Percentiles rank a stretch among this genome's conserved stretches.
phyloP scores from a whole-genome alignment of 164 flowering plant species.

The Tetracentron sinense region DNA sequence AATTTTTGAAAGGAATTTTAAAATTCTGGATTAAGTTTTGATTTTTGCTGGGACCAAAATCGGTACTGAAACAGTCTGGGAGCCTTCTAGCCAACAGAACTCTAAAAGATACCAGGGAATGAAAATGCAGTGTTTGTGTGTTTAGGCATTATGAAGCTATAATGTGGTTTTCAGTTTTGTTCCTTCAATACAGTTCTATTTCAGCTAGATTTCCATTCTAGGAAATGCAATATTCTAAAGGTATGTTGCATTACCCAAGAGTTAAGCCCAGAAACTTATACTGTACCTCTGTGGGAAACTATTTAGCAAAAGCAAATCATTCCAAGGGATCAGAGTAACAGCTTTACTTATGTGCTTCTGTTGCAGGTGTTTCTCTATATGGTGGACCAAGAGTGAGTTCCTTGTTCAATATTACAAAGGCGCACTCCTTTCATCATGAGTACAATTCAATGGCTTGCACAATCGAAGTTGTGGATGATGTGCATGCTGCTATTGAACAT shows the following conservation, averaged over 20 bases:
- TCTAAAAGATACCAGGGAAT: background rate
- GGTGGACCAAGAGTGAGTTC: conserved; percentile 84
- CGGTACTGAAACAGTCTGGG: no score
- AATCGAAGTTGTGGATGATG: conserved; percentile 88
- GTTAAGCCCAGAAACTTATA: no score
- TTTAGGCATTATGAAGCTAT: background rate
- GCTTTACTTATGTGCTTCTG: background rate
- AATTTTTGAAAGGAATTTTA: no score
- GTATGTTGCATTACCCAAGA: no score
- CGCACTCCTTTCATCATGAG: conserved; percentile 75
- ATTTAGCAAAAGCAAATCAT: background rate
- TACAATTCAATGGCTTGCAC: conserved; percentile 87
- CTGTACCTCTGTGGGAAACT: background rate
- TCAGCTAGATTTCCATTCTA: background rate
- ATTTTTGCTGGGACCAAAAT: no score
- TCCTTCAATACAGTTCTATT: background rate
- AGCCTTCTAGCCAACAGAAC: background rate
- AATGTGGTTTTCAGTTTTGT: background rate
- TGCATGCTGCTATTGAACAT: conserved; percentile 80
- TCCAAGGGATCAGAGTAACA: background rate
- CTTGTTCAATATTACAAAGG: conserved; percentile 49
- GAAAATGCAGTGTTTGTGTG: no score
- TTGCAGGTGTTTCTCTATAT: conserved; percentile 69
- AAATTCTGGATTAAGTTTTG: no score
- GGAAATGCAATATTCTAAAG: background rate